Evolutionary conservation across 2,329 filamentous ascomycete genomes (phyloP).

Genomic region (Penicillium freii): DNA sequence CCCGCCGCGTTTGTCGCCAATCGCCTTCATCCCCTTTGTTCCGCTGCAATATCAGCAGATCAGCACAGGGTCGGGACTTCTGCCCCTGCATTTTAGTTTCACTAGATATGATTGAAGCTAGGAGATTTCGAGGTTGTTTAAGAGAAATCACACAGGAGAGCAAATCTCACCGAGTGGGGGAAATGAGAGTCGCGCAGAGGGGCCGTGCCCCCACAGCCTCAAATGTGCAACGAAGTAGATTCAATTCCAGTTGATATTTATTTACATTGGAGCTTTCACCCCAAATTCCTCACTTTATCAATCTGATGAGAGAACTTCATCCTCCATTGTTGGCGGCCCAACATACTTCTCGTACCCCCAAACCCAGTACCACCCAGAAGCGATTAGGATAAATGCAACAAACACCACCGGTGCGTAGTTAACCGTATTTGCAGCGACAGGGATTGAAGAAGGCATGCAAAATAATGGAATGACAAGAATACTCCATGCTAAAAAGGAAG

Average conservation of each 20-base stretch:
- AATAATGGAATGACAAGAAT: constrained; percentile 67
- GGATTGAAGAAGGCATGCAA: constrained; percentile 54
- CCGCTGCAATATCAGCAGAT: not conserved
- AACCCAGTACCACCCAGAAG: constrained; percentile 63
- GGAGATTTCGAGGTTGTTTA: not conserved
- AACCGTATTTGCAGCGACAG: constrained; percentile 58
- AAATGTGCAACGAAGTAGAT: not conserved
- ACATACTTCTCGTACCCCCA: constrained; percentile 62
- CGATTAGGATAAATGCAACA: constrained; percentile 60
- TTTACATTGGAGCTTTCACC: not conserved
- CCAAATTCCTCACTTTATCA: not conserved
- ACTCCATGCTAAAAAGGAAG: constrained; percentile 51
- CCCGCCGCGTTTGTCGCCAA: constrained; percentile 1
- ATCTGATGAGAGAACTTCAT: constrained; percentile 6
- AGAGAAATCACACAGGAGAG: not conserved
- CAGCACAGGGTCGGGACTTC: not conserved
- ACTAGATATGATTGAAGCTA: not conserved
- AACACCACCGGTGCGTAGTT: constrained; percentile 74
- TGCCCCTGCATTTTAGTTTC: not conserved
- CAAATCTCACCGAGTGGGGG: not conserved
- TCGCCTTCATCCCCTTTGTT: not conserved
- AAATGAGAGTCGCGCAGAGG: not conserved
- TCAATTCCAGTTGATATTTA: not conserved
- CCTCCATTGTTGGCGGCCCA: constrained; percentile 19
- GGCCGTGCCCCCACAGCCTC: constrained; percentile 4